Evolutionary conservation across 495 filamentous ascomycete species (phyloP), one percentile per base, ranked within the genome.

Genomic region (Hypoxylon crocopeplum): DNA sequence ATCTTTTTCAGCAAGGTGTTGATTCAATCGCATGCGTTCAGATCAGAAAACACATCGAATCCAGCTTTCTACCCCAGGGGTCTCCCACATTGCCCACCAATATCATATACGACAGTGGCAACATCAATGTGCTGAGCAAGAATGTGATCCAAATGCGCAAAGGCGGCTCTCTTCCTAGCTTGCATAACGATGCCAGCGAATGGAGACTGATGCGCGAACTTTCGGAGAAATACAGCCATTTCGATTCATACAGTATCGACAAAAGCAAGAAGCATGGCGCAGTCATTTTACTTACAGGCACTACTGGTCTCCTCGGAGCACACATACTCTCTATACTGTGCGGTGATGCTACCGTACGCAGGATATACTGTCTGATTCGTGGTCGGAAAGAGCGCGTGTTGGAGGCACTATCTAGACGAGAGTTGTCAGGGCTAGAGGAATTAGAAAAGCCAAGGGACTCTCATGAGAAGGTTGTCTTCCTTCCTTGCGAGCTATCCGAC

Each of bases 251-350:
- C 19, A 24, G 13, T 21, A 75, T 29, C 32, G 44, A 1, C 44
- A 54, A 21, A 46, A 41, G 2, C n/a, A 46, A 20, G 37, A 69
- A 44, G 63, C 51, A 24, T 40, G 66, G 44, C 44, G 69, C 38
- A 34, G 72, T 47, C 39, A 70, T 53, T 34, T 64, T 86, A 30
- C 68, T 86, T 15, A 86, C 83, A 1, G 84, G 84, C n/a, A 77
- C 82, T 1, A 85, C 83, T 2, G 84, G 83, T 5, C 75, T 72
- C 5, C 75, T 87, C n/a, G 83, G 84, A 15, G 75, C 78, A 0
- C 80, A 85, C 36, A 75, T 79, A 1, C 64, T 86, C 3, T 65
- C 72, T 34, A 69, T 70, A 32, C 72, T 87, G 7, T 60, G 79
- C 1, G 53, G 66, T 15, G 69, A 77, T 15, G 48, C 73, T 4